These are phyloP conservation scores for Neurospora tetrasperma DNA, from an alignment of 495 filamentous ascomycete species.

Conservation along the genomic window DNA sequence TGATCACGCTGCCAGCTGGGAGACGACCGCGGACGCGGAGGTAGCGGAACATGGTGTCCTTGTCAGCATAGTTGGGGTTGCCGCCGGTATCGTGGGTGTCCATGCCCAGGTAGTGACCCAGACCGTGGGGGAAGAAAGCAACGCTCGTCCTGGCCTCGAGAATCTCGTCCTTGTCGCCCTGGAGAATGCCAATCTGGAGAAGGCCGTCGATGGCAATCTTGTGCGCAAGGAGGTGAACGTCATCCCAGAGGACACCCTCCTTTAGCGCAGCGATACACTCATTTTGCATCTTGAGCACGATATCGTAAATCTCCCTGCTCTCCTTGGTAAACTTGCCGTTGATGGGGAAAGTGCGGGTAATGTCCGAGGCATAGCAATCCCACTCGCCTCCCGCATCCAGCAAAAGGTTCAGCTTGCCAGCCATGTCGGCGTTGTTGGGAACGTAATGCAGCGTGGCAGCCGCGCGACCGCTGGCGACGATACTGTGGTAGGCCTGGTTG, in stretches of 20 bases:
- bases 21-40: conserved; percentile 69
- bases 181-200: conserved; percentile 63
- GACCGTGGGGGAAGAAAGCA: conserved; percentile 86
- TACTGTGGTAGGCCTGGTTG: conserved; percentile 76
- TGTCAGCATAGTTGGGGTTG: conserved; percentile 73
- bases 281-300: conserved; percentile 78
- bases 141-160: conserved; percentile 63
- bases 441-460: conserved; percentile 85
- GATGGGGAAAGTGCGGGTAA: conserved; percentile 84
- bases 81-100: conserved; percentile 92
- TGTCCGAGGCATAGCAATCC: conserved; percentile 72
- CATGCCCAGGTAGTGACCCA: conserved; percentile 89
- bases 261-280: conserved; percentile 63
- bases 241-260: conserved; percentile 74
- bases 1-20: conserved; percentile 70
- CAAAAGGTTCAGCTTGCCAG: conserved; percentile 61
- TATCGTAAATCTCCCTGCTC: conserved; percentile 69
- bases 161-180: conserved; percentile 58
- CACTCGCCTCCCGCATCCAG: conserved; percentile 81
- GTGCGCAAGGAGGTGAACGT: conserved; percentile 70
- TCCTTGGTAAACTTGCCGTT: conserved; percentile 63
- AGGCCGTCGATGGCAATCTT: conserved; percentile 73
- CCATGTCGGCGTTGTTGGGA: conserved; percentile 58
- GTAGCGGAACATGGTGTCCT: conserved; percentile 76
- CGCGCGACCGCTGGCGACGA: conserved; percentile 65